phyloP scores from a whole-genome alignment of 768 basidiomycete species.

The Mrakia gelida region DNA sequence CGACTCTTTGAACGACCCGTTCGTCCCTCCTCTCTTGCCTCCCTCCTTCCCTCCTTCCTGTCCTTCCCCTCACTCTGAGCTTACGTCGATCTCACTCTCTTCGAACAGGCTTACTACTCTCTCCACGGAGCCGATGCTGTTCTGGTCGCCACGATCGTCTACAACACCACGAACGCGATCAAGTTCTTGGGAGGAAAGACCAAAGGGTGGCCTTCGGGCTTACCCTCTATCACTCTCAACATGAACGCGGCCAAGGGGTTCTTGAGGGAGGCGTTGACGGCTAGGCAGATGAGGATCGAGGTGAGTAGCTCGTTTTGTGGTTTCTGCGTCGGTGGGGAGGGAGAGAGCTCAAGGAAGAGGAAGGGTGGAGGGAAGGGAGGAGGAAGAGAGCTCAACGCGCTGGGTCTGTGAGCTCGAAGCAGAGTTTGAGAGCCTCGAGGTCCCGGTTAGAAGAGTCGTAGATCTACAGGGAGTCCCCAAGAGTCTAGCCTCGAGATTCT shows the following conservation, averaged over 20 bases:
- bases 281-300: slow-evolving; percentile 83
- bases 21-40: slow-evolving; percentile 30
- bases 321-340: slow-evolving; percentile 61
- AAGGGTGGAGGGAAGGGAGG: slow-evolving; percentile 55
- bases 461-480: too few species aligned
- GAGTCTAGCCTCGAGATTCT: too few species aligned
- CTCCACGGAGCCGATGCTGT: slow-evolving; percentile 82
- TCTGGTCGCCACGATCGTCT: slow-evolving; percentile 62
- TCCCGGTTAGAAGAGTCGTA: too few species aligned
- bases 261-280: slow-evolving; percentile 81
- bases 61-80: background rate
- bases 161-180: slow-evolving; percentile 77
- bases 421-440: too few species aligned
- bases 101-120: slow-evolving; percentile 64
- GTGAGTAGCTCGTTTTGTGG: slow-evolving; percentile 69
- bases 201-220: slow-evolving; percentile 42
- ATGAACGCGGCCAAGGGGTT: slow-evolving; percentile 71
- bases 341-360: slow-evolving; percentile 1
- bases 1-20: slow-evolving; percentile 74
- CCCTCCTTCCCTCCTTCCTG: background rate
- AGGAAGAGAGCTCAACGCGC: background rate
- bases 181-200: slow-evolving; percentile 67
- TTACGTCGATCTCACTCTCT: background rate
- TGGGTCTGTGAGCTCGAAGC: too few species aligned
- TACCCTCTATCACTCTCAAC: slow-evolving; percentile 75